Evolutionary conservation across 345 rosid genomes (phyloP).

Genomic region (Cochlearia excelsa): DNA sequence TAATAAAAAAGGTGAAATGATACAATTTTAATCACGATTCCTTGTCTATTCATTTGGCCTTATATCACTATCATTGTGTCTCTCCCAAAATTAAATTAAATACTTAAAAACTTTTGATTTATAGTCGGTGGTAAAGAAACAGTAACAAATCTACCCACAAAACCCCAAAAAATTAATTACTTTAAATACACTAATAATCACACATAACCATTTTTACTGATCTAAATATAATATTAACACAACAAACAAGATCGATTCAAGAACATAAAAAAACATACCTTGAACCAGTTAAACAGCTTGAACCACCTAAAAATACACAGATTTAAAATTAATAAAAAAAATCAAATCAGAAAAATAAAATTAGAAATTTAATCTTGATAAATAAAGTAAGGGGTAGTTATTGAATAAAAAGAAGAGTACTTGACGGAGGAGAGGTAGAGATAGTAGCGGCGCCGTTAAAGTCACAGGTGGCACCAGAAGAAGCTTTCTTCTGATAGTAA

Average conservation of each 20-base stretch:
- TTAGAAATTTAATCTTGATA: background rate
- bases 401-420: constrained; percentile 13
- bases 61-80: constrained; percentile 33
- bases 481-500: constrained; percentile 38
- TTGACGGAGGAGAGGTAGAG: constrained; percentile 24
- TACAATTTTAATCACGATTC: constrained; percentile 20
- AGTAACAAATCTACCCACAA: constrained; percentile 20
- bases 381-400: background rate
- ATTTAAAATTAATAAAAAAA: background rate
- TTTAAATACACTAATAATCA: background rate
- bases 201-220: background rate
- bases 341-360: background rate
- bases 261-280: constrained; percentile 28
- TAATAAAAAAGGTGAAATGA: constrained; percentile 19
- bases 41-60: constrained; percentile 17
- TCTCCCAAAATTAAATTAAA: background rate
- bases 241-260: constrained; percentile 14
- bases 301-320: constrained; percentile 25
- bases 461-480: constrained; percentile 39
- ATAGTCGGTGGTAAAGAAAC: constrained; percentile 30
- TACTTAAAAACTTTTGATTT: background rate
- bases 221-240: constrained; percentile 3
- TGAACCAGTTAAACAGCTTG: constrained; percentile 36
- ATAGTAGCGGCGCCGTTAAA: constrained; percentile 30
- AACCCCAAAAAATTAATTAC: background rate